phyloP scores from a whole-genome alignment of 1,139 yeast genomes.

The Taiozyma sp. region DNA sequence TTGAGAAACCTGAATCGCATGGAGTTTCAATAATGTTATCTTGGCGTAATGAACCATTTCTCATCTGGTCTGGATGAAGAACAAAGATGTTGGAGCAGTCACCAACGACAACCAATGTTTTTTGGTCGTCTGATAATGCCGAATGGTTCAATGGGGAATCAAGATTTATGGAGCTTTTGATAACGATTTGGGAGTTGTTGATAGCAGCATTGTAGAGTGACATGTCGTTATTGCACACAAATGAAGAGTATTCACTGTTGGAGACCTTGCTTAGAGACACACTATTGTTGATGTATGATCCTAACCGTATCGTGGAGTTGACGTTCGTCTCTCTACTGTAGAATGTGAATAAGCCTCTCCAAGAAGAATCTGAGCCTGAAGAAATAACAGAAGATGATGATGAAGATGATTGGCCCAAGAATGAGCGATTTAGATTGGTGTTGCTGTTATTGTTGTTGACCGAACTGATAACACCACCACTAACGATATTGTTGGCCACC shows the following conservation, averaged over 20 bases:
- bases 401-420: constrained; percentile 20
- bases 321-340: constrained; percentile 43
- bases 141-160: constrained; percentile 55
- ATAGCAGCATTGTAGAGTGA: constrained; percentile 62
- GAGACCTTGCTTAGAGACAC: constrained; percentile 50
- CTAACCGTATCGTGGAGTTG: constrained; percentile 50
- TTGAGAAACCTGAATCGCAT: constrained; percentile 80
- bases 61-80: constrained; percentile 37
- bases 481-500: constrained; percentile 50
- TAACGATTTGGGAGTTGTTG: constrained; percentile 37
- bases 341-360: constrained; percentile 60
- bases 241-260: constrained; percentile 42
- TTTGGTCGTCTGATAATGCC: constrained; percentile 51
- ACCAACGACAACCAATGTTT: constrained; percentile 52
- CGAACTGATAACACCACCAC: constrained; percentile 60
- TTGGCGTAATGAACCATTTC: constrained; percentile 23
- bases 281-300: constrained; percentile 79
- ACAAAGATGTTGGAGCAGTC: constrained; percentile 49
- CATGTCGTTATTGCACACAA: constrained; percentile 79
- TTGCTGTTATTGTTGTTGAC: constrained; percentile 20
- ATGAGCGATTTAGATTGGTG: constrained; percentile 16
- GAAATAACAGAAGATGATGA: constrained; percentile 11
- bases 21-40: constrained; percentile 43
- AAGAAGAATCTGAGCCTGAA: constrained; percentile 25
- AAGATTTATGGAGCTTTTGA: constrained; percentile 36